These are phyloP conservation scores for Tulasnella sp. DNA, from an alignment of 768 basidiomycete genomes.

Conservation along the genomic window DNA sequence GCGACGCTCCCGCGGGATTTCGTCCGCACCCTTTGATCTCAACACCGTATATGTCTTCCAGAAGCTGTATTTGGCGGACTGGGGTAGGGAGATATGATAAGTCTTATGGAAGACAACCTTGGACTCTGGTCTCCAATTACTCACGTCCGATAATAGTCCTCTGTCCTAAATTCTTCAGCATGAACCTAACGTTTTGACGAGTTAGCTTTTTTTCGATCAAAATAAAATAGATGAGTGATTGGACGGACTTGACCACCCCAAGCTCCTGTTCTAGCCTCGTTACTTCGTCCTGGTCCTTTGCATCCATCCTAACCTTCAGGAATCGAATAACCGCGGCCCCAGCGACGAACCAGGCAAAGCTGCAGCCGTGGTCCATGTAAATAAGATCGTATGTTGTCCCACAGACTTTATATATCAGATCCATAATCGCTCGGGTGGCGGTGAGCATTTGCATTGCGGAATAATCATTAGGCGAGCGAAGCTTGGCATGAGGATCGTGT, in stretches of 20 bases:
- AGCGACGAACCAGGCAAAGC: conserved; percentile 19
- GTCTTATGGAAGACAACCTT: background rate
- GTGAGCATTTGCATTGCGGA: background rate
- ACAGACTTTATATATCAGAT: background rate
- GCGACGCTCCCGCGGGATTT: background rate
- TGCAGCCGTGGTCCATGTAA: conserved; percentile 32
- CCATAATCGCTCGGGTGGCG: background rate
- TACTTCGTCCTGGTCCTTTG: background rate
- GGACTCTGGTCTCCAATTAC: background rate
- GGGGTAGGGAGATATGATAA: background rate
- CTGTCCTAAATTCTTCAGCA: background rate
- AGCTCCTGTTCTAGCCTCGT: background rate
- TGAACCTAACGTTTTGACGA: background rate
- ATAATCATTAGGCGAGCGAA: background rate
- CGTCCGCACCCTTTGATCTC: conserved; percentile 5
- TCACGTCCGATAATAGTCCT: background rate
- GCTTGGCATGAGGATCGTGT: conserved; percentile 12
- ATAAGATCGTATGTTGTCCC: background rate
- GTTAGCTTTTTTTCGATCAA: background rate
- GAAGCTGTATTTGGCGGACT: conserved; percentile 5
- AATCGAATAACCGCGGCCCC: conserved; percentile 13
- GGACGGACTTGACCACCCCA: background rate
- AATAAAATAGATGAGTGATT: background rate
- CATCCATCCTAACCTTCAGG: background rate
- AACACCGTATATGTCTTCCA: background rate